Percentiles rank a stretch among this genome's conserved stretches.
Evolutionary conservation across 768 basidiomycete species (phyloP).

Genomic region (Kwoniella europaea): DNA sequence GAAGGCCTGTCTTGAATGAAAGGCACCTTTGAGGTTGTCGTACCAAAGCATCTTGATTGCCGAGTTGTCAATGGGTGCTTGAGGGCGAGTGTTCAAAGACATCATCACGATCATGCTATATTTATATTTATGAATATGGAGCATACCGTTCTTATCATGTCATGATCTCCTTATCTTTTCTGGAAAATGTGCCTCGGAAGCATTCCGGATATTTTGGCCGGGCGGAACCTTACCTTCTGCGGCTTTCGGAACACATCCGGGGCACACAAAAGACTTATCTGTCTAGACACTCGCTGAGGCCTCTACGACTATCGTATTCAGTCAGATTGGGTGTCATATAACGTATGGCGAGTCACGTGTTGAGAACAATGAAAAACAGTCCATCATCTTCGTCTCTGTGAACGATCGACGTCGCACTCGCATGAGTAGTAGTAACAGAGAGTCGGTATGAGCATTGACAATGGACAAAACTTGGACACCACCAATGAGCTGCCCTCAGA

Average conservation of each 20-base stretch:
- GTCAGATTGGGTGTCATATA: not conserved
- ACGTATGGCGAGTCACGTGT: too few species aligned
- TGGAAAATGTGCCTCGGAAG: not conserved
- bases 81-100: too few species aligned
- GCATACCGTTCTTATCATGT: too few species aligned
- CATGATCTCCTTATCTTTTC: not conserved
- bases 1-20: slow-evolving; percentile 31
- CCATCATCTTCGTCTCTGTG: too few species aligned
- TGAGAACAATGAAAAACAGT: too few species aligned
- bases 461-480: not conserved
- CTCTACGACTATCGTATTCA: too few species aligned
- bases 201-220: not conserved
- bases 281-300: too few species aligned
- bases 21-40: slow-evolving; percentile 29
- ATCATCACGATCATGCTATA: too few species aligned
- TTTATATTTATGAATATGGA: too few species aligned
- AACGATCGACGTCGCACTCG: too few species aligned
- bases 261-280: not conserved
- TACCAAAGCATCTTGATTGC: not conserved
- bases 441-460: not conserved
- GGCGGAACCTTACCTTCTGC: not conserved
- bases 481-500: not conserved
- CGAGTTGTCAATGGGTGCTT: not conserved
- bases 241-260: not conserved
- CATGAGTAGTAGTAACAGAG: too few species aligned